phyloP scores from a whole-genome alignment of 352 stramenopile species.

The Phytopythium sindhum region DNA sequence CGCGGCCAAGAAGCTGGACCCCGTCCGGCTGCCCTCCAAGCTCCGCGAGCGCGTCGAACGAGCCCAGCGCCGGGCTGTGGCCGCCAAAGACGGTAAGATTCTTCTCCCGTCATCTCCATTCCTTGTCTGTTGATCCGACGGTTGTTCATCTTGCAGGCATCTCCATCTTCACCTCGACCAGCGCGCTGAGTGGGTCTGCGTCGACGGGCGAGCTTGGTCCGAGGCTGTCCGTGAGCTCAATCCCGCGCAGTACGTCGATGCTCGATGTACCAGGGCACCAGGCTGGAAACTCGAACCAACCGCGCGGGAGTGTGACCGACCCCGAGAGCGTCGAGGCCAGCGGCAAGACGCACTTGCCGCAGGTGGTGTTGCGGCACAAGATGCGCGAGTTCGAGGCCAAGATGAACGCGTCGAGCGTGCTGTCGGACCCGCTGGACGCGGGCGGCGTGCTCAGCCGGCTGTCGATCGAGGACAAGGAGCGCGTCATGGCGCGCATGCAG shows the following conservation, averaged over 20 bases:
- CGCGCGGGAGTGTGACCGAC: background rate
- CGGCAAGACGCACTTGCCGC: constrained; percentile 52
- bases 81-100: constrained; percentile 58
- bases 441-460: constrained; percentile 33
- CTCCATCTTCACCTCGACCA: constrained; percentile 44
- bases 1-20: constrained; percentile 53
- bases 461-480: constrained; percentile 66
- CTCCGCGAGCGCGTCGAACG: constrained; percentile 58
- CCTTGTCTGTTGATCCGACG: background rate
- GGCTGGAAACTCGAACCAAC: background rate
- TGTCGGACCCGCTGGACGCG: constrained; percentile 50
- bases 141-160: constrained; percentile 20
- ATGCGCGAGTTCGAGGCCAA: constrained; percentile 79
- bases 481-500: constrained; percentile 71
- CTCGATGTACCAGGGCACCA: background rate
- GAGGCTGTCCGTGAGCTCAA: background rate
- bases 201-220: background rate
- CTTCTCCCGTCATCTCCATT: background rate
- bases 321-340: background rate
- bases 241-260: constrained; percentile 2
- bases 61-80: constrained; percentile 53
- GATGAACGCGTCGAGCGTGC: constrained; percentile 33
- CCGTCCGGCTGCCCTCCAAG: constrained; percentile 52
- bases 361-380: constrained; percentile 74
- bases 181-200: background rate